Evolutionary conservation across 305 asterid species (phyloP), one percentile per base, ranked within the genome.

Genomic region (Petunia hybrid): DNA sequence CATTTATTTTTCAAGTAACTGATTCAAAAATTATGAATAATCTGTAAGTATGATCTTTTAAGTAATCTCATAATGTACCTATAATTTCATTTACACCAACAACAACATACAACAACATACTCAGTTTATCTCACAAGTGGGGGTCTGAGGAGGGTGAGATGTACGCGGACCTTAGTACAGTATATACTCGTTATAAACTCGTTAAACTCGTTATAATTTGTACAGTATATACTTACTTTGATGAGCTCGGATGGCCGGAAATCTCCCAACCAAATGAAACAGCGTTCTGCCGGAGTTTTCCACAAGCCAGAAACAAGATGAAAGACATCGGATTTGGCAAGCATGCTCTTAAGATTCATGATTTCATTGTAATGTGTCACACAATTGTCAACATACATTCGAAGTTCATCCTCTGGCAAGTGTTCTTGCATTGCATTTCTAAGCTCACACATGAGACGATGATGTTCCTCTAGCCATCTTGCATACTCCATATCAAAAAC

Each of bases 201-300:
- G 5, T 13, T 3, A 6, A 13, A 14, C 7, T 40, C 1, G 16
- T 9, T 12, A 9, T 64, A 5, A 10, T 3, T 1, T 4, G 10
- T 22, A 22, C 22, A 22, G 31, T 81, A 13, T 79, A 71, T 14
- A 40, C 78, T 14, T 40, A 94, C 99, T 98, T 96, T 96, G 63
- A 94, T 89, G 86, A 96, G 80, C 76, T 94, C 92, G 0, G 98
- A 94, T 8, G 99, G 98, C 7, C 99, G 93, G 86, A 94, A 90
- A 62, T 94, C 99, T 0, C 98, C 99, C 41, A 96, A 79, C 99
- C 99, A 96, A 90, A 94, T 83, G 89, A 93, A 94, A 87, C 98
- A 94, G 0, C 99, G 87, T 84, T 96, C 99, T 0, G 97, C 98
- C 6, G 99, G 98, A 40, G 98, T 91, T 84, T 87, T 91, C 98